Percentiles rank a stretch among this genome's conserved stretches.
Conservation (phyloP, 2,329 filamentous ascomycete genomes). For the Chaetomiaceae sp. region DNA sequence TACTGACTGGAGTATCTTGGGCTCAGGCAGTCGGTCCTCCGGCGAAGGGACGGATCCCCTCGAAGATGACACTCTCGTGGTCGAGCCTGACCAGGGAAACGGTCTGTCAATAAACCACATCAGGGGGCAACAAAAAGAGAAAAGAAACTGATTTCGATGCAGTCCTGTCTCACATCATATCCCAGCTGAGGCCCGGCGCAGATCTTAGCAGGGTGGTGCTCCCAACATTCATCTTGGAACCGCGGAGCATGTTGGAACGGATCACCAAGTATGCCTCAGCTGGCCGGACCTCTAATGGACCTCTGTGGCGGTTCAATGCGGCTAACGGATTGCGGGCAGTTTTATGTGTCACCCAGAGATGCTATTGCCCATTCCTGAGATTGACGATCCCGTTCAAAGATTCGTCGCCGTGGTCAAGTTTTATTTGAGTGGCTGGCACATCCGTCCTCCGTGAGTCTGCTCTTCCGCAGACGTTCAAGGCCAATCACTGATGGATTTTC, state of each 20-base stretch:
- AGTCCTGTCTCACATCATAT: constrained; percentile 97
- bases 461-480: background rate
- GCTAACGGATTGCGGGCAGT: constrained; percentile 45
- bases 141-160: constrained; percentile 14
- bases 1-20: constrained; percentile 35
- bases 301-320: background rate
- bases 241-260: constrained; percentile 93
- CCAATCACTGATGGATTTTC: constrained; percentile 22
- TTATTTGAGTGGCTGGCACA: constrained; percentile 98
- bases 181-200: constrained; percentile 89
- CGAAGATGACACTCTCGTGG: constrained; percentile 72
- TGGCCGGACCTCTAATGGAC: background rate
- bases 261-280: constrained; percentile 79
- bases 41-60: constrained; percentile 51
- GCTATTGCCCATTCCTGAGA: constrained; percentile 77
- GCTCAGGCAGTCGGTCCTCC: constrained; percentile 49
- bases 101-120: constrained; percentile 50
- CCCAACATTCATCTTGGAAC: constrained; percentile 96
- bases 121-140: background rate
- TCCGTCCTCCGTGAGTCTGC: constrained; percentile 79
- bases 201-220: constrained; percentile 92
- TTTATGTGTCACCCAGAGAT: constrained; percentile 99
- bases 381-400: constrained; percentile 83
- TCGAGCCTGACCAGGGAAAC: constrained; percentile 92
- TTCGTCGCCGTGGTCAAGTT: constrained; percentile 97